Evolutionary conservation across 1,284 basidiomycete species (phyloP).

Genomic region (Cryptococcus hybrid): DNA sequence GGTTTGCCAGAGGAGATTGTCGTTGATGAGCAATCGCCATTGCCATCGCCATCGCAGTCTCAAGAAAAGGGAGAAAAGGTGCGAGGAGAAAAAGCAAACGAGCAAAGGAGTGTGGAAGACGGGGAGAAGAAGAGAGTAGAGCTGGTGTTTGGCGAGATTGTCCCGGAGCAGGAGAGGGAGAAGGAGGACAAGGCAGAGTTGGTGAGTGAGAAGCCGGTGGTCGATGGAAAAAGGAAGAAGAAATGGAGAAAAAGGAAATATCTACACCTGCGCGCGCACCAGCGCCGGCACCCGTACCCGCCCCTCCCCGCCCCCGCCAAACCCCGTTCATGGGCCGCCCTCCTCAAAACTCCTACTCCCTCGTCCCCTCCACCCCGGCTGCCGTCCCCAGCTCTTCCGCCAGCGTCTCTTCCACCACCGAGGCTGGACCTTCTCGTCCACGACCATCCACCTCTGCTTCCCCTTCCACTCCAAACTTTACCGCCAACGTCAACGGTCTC

Average conservation of each 20-base stretch:
- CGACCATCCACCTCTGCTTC: constrained; percentile 33
- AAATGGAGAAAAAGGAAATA: background rate
- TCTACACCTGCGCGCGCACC: background rate
- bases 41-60: too few relatives aligned
- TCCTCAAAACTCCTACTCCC: constrained; percentile 54
- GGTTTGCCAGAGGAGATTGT: too few relatives aligned
- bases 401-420: background rate
- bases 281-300: constrained; percentile 2
- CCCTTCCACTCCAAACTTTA: constrained; percentile 65
- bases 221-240: background rate
- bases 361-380: constrained; percentile 16
- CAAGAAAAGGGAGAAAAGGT: background rate
- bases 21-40: too few relatives aligned
- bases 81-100: constrained; percentile 13
- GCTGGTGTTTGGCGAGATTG: constrained; percentile 1
- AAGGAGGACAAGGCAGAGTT: background rate
- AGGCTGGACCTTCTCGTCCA: background rate
- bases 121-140: background rate
- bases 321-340: constrained; percentile 67
- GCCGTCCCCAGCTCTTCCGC: background rate
- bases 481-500: constrained; percentile 37
- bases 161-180: background rate
- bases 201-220: background rate
- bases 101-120: constrained; percentile 19
- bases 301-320: background rate